A percentile compares a stretch with the other conserved stretches of the same genome.
Conservation (phyloP, 176 grass and related monocot genomes). For the Musa troglodytarum region DNA sequence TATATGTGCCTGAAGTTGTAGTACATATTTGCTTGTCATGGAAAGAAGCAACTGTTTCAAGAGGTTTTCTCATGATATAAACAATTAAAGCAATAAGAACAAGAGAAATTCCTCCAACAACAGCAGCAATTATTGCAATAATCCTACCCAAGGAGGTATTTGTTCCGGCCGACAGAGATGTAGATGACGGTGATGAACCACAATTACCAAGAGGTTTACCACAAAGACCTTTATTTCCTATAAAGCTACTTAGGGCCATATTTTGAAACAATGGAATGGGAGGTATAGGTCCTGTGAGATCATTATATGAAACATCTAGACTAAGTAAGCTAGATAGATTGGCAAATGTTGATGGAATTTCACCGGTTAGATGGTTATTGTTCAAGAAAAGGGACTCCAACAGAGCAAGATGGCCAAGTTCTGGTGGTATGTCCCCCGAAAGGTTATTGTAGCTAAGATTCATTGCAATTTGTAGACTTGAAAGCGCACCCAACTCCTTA, state of each 20-base stretch:
- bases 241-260: conserved; percentile 61
- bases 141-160: conserved; percentile 54
- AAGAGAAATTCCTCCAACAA: conserved; percentile 84
- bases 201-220: conserved; percentile 78
- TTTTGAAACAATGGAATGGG: conserved; percentile 61
- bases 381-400: conserved; percentile 77
- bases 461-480: conserved; percentile 92
- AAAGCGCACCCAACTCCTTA: conserved; percentile 65
- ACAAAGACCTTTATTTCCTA: conserved; percentile 91
- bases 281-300: conserved; percentile 71
- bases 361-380: conserved; percentile 72
- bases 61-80: conserved; percentile 77
- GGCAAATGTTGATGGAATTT: conserved; percentile 84
- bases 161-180: conserved; percentile 25
- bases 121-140: conserved; percentile 79
- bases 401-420: conserved; percentile 84
- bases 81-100: conserved; percentile 82
- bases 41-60: conserved; percentile 73
- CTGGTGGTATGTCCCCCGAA: conserved; percentile 66
- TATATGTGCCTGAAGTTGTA: conserved; percentile 38
- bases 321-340: conserved; percentile 86
- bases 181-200: conserved; percentile 32
- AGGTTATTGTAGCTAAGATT: conserved; percentile 91
- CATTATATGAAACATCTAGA: conserved; percentile 88
- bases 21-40: conserved; percentile 65